These are phyloP conservation scores for Dioszegia aurantiaca DNA, from an alignment of 768 basidiomycete genomes.

Conservation along the genomic window DNA sequence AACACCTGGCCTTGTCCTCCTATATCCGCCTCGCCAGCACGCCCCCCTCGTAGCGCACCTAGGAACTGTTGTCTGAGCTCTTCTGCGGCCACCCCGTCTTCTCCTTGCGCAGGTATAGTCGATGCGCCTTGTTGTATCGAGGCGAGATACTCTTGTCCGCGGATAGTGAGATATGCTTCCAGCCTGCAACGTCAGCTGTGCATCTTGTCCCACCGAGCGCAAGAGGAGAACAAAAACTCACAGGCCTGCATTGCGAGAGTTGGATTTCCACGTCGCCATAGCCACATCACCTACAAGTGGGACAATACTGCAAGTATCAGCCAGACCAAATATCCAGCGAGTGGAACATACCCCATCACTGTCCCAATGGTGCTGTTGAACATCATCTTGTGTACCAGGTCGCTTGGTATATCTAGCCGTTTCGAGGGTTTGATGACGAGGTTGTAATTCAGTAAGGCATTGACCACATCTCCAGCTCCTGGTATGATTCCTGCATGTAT, in stretches of 20 bases:
- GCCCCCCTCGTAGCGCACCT: neutral
- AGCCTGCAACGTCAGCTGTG: constrained; percentile 52
- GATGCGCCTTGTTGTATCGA: constrained; percentile 33
- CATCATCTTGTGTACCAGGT: constrained; percentile 72
- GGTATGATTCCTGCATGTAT: constrained; percentile 50
- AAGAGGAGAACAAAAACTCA: constrained; percentile 20
- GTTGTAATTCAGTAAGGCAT: constrained; percentile 58
- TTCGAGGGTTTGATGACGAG: constrained; percentile 74
- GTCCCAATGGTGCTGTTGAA: constrained; percentile 68
- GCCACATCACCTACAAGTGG: constrained; percentile 74
- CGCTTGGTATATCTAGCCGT: constrained; percentile 66
- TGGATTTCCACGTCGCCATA: constrained; percentile 77
- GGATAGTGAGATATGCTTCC: constrained; percentile 75
- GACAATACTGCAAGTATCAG: constrained; percentile 53
- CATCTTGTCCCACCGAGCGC: too few relatives aligned
- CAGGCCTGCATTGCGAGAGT: constrained; percentile 80
- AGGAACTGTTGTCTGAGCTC: constrained; percentile 21
- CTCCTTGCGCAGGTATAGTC: constrained; percentile 24
- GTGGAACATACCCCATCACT: constrained; percentile 56
- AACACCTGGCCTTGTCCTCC: neutral
- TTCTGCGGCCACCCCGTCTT: constrained; percentile 22
- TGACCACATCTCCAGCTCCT: constrained; percentile 45
- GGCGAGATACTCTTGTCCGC: constrained; percentile 68
- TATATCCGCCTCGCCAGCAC: neutral
- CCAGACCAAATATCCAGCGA: neutral